Percentiles rank a stretch among this genome's conserved stretches.
Evolutionary conservation across 2,329 filamentous ascomycete species (phyloP).

Genomic region (Onygenales sp.): DNA sequence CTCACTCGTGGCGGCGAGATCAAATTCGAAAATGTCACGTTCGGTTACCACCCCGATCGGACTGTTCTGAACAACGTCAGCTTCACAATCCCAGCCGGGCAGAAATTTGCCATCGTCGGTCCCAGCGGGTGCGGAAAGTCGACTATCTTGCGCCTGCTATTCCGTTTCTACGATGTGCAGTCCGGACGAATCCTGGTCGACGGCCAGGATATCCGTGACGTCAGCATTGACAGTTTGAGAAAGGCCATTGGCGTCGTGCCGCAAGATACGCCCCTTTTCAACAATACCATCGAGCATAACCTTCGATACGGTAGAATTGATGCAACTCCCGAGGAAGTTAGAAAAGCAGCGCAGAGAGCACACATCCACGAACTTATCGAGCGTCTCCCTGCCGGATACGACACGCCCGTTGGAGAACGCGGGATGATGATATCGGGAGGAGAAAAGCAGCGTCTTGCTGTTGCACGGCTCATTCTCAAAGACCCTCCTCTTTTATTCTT

Average conservation of each 20-base stretch:
- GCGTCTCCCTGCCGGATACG: constrained; percentile 76
- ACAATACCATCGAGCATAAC: constrained; percentile 91
- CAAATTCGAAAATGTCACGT: constrained; percentile 86
- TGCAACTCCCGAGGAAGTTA: constrained; percentile 62
- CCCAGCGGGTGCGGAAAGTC: constrained; percentile 95
- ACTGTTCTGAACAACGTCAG: constrained; percentile 78
- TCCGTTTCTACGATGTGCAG: constrained; percentile 89
- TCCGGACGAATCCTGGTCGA: constrained; percentile 80
- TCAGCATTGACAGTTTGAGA: constrained; percentile 73
- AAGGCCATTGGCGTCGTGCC: constrained; percentile 88
- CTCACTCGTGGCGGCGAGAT: constrained; percentile 78
- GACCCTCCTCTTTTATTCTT: constrained; percentile 88
- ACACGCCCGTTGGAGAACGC: constrained; percentile 84
- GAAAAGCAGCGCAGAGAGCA: constrained; percentile 69
- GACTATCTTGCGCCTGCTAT: constrained; percentile 79
- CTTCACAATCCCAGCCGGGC: constrained; percentile 85
- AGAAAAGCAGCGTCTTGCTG: constrained; percentile 83
- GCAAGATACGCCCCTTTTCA: constrained; percentile 94
- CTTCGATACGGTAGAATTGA: constrained; percentile 83
- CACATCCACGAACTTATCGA: constrained; percentile 75
- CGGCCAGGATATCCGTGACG: constrained; percentile 78
- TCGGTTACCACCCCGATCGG: constrained; percentile 79
- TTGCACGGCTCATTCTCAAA: constrained; percentile 75
- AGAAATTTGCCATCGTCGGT: constrained; percentile 92
- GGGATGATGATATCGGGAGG: constrained; percentile 95